A percentile compares a stretch with the other conserved stretches of the same genome.
Conservation (phyloP, 2,329 filamentous ascomycete species). For the Fusarium sterilihyphosum region DNA sequence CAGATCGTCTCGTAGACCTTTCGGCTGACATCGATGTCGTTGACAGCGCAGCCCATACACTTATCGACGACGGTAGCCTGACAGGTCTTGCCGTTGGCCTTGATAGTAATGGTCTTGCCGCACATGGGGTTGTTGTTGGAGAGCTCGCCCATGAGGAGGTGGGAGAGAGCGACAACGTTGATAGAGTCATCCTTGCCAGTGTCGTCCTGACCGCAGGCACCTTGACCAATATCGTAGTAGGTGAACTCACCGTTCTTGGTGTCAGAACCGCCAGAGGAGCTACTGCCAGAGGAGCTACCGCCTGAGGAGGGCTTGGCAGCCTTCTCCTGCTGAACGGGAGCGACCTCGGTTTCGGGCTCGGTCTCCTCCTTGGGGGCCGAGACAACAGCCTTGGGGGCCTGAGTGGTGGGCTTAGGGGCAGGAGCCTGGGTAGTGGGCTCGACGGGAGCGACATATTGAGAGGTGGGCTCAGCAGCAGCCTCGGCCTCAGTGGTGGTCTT, state of each 20-base stretch:
- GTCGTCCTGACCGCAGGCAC: constrained; percentile 72
- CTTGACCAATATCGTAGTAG: constrained; percentile 76
- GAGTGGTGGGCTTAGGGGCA: constrained; percentile 1
- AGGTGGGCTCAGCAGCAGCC: constrained; percentile 15
- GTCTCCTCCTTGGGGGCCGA: constrained; percentile 13
- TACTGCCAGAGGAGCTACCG: constrained; percentile 13
- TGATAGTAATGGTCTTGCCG: constrained; percentile 73
- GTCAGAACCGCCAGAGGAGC: constrained; percentile 22
- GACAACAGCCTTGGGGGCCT: constrained; percentile 18
- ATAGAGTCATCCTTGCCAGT: constrained; percentile 62
- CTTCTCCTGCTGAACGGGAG: constrained; percentile 27
- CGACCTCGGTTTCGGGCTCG: constrained; percentile 30
- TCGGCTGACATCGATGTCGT: constrained; percentile 69
- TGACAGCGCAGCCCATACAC: constrained; percentile 72
- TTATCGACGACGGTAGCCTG: constrained; percentile 75
- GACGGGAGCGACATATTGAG: constrained; percentile 29
- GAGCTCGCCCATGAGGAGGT: constrained; percentile 67
- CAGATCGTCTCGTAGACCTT: constrained; percentile 65
- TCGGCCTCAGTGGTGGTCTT: constrained; percentile 21
- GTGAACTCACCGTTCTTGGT: constrained; percentile 72
- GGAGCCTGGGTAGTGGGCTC: constrained; percentile 38
- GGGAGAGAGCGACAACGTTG: constrained; percentile 75
- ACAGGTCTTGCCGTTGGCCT: constrained; percentile 65
- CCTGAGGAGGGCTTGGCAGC: constrained; percentile 25
- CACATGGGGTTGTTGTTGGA: constrained; percentile 78